Evolutionary conservation across 495 filamentous ascomycete species (phyloP).

Genomic region (Tuber magnatum): DNA sequence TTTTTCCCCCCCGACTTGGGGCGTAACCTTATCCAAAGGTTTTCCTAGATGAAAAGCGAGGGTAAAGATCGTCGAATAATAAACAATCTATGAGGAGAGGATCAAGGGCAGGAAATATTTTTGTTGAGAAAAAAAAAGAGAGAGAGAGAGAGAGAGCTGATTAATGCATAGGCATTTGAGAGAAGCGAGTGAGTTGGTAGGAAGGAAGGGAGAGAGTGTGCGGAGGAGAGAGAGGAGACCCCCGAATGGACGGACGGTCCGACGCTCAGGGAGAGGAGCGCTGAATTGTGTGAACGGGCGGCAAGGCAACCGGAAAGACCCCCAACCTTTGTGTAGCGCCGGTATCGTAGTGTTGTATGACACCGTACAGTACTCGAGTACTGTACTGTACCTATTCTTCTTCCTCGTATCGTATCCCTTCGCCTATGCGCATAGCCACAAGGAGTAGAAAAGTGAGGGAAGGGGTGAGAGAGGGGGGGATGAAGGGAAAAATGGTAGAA

Average conservation of each 20-base stretch:
- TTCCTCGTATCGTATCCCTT: neutral
- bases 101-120: neutral
- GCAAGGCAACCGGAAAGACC: neutral
- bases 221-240: conserved; percentile 5
- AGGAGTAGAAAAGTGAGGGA: neutral
- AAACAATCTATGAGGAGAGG: conserved; percentile 37
- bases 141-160: conserved; percentile 20
- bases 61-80: conserved; percentile 7
- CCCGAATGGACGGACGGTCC: neutral
- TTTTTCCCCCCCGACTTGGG: neutral
- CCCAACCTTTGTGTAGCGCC: neutral
- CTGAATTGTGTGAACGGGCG: neutral
- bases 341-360: neutral
- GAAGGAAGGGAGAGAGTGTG: neutral
- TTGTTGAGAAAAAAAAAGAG: conserved; percentile 11
- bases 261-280: neutral
- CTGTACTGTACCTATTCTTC: neutral
- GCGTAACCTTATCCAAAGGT: neutral
- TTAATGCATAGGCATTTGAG: conserved; percentile 2
- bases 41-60: neutral
- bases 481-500: conserved; percentile 4
- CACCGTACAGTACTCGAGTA: too few relatives aligned
- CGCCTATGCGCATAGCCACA: neutral
- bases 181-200: conserved; percentile 5
- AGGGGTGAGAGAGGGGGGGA: neutral